phyloP scores from a whole-genome alignment of 2,329 filamentous ascomycete species.

The Aspergillus aculeatinus region DNA sequence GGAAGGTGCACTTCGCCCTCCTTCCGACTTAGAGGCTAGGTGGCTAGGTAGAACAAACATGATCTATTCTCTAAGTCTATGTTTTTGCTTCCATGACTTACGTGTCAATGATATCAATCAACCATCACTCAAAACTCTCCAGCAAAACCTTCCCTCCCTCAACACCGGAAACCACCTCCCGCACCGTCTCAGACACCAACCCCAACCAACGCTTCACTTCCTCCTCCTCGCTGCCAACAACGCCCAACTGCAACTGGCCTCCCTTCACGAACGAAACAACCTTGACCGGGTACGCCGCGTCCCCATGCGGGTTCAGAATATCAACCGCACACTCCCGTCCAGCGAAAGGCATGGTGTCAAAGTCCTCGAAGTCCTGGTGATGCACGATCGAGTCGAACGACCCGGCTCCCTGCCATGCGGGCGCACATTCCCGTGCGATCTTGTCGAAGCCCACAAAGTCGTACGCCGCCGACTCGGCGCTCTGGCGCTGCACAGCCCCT shows the following conservation, averaged over 20 bases:
- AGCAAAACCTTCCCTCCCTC: neutral
- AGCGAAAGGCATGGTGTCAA: conserved; percentile 51
- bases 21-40: too few relatives aligned
- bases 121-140: neutral
- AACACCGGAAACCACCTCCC: conserved; percentile 46
- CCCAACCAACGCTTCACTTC: conserved; percentile 23
- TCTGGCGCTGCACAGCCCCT: conserved; percentile 52
- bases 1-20: too few relatives aligned
- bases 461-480: conserved; percentile 52
- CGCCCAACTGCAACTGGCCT: conserved; percentile 60
- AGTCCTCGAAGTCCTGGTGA: conserved; percentile 61
- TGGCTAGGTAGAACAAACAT: too few relatives aligned
- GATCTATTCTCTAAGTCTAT: too few relatives aligned
- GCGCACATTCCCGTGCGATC: conserved; percentile 51
- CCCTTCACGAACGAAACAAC: conserved; percentile 49
- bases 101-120: too few relatives aligned
- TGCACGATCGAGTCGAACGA: conserved; percentile 58
- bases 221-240: conserved; percentile 55
- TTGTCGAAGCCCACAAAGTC: conserved; percentile 54
- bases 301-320: conserved; percentile 59
- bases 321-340: conserved; percentile 49
- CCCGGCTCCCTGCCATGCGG: conserved; percentile 26
- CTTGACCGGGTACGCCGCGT: conserved; percentile 39
- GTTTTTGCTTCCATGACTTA: too few relatives aligned
- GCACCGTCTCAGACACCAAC: conserved; percentile 53